phyloP scores from a whole-genome alignment of 2,329 filamentous ascomycete species.

The Fusarium praegraminearum region DNA sequence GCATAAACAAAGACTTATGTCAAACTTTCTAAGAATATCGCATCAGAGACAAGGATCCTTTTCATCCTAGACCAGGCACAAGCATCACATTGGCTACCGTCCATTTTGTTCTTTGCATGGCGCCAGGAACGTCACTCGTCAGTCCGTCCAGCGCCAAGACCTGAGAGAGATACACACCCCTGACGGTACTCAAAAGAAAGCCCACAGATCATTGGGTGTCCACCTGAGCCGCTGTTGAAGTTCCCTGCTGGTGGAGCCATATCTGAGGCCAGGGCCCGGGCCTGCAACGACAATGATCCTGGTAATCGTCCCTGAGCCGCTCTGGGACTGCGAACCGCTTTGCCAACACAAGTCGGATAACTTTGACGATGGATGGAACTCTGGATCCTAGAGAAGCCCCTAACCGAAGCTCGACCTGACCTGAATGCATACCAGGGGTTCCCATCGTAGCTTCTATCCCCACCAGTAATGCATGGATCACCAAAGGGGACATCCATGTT shows the following conservation, averaged over 20 bases:
- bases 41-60: constrained; percentile 18
- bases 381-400: constrained; percentile 33
- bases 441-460: constrained; percentile 35
- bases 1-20: constrained; percentile 45
- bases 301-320: constrained; percentile 40
- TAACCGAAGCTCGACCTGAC: constrained; percentile 31
- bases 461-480: constrained; percentile 38
- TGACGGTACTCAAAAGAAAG: constrained; percentile 9
- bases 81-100: constrained; percentile 41
- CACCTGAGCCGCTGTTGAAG: constrained; percentile 33
- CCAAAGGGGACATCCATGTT: constrained; percentile 30
- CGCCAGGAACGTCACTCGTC: constrained; percentile 39
- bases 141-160: constrained; percentile 40
- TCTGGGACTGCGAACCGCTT: constrained; percentile 36
- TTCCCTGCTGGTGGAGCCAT: constrained; percentile 30
- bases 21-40: constrained; percentile 25
- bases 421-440: constrained; percentile 28
- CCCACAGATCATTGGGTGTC: constrained; percentile 34
- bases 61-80: constrained; percentile 36
- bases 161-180: constrained; percentile 39
- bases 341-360: constrained; percentile 44
- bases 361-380: constrained; percentile 39
- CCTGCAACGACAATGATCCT: constrained; percentile 18
- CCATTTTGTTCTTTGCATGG: constrained; percentile 35
- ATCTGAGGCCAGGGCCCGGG: constrained; percentile 19